phyloP scores from a whole-genome alignment of 1,139 yeast species.

The Saccharomycopsis hybrid region DNA sequence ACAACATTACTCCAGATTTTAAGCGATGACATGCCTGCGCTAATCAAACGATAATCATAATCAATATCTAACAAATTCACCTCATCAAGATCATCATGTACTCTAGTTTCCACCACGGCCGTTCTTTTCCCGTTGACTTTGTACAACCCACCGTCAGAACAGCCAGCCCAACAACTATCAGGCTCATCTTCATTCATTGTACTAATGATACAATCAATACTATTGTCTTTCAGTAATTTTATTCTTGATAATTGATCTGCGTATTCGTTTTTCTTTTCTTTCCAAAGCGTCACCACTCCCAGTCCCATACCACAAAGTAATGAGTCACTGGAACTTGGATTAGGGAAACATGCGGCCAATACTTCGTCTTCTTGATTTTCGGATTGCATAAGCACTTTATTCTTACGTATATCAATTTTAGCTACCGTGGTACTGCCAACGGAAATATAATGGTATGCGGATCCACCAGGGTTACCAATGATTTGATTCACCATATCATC shows the following conservation, averaged over 20 bases:
- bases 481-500: constrained; percentile 74
- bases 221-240: constrained; percentile 61
- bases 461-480: constrained; percentile 51
- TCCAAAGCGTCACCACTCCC: constrained; percentile 93
- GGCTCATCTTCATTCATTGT: constrained; percentile 64
- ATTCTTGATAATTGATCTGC: constrained; percentile 80
- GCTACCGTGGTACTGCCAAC: constrained; percentile 80
- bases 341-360: constrained; percentile 64
- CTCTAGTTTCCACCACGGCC: constrained; percentile 56
- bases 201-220: constrained; percentile 71
- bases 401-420: constrained; percentile 74
- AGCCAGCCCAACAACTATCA: constrained; percentile 73
- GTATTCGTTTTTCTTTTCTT: constrained; percentile 55
- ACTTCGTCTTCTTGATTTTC: constrained; percentile 95
- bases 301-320: constrained; percentile 84
- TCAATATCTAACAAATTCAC: constrained; percentile 75
- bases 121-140: constrained; percentile 63
- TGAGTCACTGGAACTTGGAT: constrained; percentile 54
- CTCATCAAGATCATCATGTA: constrained; percentile 57
- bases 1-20: constrained; percentile 58
- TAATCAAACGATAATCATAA: constrained; percentile 65
- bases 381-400: constrained; percentile 43
- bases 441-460: constrained; percentile 76
- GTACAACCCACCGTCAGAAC: constrained; percentile 72
- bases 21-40: constrained; percentile 77